Evolutionary conservation across 208 protist species (phyloP).

Genomic region (Leishmania braziliensis): DNA sequence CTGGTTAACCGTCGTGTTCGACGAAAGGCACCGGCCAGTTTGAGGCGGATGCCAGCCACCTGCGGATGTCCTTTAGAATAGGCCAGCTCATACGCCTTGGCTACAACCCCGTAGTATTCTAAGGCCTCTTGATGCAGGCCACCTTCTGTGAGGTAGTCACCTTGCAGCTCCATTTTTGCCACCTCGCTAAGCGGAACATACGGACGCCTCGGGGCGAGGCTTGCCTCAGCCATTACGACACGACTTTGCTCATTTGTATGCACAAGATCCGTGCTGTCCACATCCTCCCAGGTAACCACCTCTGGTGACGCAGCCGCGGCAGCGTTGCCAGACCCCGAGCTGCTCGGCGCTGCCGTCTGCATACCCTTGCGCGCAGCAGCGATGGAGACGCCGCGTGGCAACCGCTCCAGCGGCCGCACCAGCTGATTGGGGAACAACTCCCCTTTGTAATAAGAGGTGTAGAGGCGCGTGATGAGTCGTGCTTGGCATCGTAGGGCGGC

Average conservation of each 20-base stretch:
- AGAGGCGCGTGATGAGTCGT: slow-evolving; percentile 76
- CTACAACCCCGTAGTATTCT: slow-evolving; percentile 88
- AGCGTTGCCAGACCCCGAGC: background rate
- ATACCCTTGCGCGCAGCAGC: slow-evolving; percentile 24
- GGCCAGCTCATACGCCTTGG: slow-evolving; percentile 83
- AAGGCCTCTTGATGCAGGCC: slow-evolving; percentile 86
- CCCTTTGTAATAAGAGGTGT: slow-evolving; percentile 86
- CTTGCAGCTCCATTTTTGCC: slow-evolving; percentile 87
- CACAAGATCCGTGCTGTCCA: slow-evolving; percentile 65
- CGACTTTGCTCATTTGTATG: slow-evolving; percentile 35
- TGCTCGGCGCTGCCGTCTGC: background rate
- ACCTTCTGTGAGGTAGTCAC: slow-evolving; percentile 85
- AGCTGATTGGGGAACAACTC: slow-evolving; percentile 81
- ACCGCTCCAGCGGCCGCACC: slow-evolving; percentile 52
- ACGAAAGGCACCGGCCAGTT: slow-evolving; percentile 79
- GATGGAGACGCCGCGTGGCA: slow-evolving; percentile 47
- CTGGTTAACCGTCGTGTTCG: slow-evolving; percentile 71
- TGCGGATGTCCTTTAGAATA: slow-evolving; percentile 77
- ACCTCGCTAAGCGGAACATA: slow-evolving; percentile 85
- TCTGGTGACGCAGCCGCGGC: background rate
- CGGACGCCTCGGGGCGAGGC: slow-evolving; percentile 33
- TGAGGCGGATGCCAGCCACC: slow-evolving; percentile 71
- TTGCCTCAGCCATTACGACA: slow-evolving; percentile 1
- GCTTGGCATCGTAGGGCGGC: slow-evolving; percentile 44
- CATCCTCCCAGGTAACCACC: slow-evolving; percentile 63